Percentiles rank a stretch among this genome's conserved stretches.
Evolutionary conservation across 768 basidiomycete species (phyloP).

Genomic region (Harrya chromipes): DNA sequence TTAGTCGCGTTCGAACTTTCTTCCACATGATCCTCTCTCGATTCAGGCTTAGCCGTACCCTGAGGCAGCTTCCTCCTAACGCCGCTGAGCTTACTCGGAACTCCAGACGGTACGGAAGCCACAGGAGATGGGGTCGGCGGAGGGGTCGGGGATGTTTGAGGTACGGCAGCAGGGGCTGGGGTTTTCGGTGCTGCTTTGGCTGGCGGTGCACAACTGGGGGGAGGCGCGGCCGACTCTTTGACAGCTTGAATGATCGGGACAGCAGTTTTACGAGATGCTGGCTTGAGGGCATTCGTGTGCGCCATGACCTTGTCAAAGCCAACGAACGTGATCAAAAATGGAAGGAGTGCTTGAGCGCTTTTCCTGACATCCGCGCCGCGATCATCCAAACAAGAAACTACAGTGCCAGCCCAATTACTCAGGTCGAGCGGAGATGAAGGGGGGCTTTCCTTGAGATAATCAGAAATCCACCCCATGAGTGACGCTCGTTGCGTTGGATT

Average conservation of each 20-base stretch:
- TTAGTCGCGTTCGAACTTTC: slow-evolving; percentile 34
- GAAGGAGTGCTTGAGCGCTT: slow-evolving; percentile 79
- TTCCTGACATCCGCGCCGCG: slow-evolving; percentile 90
- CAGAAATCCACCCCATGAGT: slow-evolving; percentile 74
- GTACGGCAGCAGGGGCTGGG: slow-evolving; percentile 13
- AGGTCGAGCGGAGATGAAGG: slow-evolving; percentile 61
- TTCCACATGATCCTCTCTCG: slow-evolving; percentile 36
- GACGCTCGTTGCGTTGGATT: slow-evolving; percentile 88
- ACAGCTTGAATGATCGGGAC: slow-evolving; percentile 88
- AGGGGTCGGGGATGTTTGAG: slow-evolving; percentile 34
- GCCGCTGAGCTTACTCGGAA: slow-evolving; percentile 49
- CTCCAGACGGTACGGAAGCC: slow-evolving; percentile 27
- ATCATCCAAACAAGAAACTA: slow-evolving; percentile 85
- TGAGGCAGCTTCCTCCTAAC: slow-evolving; percentile 72
- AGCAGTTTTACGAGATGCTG: slow-evolving; percentile 83
- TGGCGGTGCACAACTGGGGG: slow-evolving; percentile 28
- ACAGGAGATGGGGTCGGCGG: slow-evolving; percentile 45
- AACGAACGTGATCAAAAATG: slow-evolving; percentile 64
- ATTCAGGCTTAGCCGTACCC: slow-evolving; percentile 49
- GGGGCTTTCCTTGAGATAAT: slow-evolving; percentile 70
- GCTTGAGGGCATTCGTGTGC: slow-evolving; percentile 83
- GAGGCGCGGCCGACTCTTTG: slow-evolving; percentile 41
- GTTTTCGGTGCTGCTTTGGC: slow-evolving; percentile 30
- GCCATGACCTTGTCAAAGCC: slow-evolving; percentile 87
- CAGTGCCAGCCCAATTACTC: slow-evolving; percentile 56